Conservation (phyloP, 306 rosid genomes). For the Dalbergia cochinchinensis region DNA sequence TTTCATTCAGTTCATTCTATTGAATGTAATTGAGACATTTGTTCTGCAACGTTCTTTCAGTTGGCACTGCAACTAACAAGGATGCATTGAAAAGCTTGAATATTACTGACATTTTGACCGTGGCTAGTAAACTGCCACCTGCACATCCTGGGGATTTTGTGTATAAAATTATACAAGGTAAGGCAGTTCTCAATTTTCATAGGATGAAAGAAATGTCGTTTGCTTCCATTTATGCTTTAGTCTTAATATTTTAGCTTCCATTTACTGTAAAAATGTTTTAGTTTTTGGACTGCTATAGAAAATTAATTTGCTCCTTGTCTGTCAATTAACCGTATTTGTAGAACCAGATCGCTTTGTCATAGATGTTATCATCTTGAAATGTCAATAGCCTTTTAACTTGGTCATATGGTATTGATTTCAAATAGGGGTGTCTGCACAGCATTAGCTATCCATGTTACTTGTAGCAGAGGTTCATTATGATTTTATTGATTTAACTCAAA, state of each 20-base stretch:
- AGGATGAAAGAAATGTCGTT: constrained; percentile 7
- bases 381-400: constrained; percentile 37
- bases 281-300: not conserved
- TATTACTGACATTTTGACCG: constrained; percentile 76
- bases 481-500: constrained; percentile 33
- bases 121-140: constrained; percentile 62
- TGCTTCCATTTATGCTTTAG: no score
- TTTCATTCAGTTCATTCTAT: constrained; percentile 21
- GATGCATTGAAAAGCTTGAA: constrained; percentile 61
- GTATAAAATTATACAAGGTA: constrained; percentile 70
- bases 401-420: constrained; percentile 2
- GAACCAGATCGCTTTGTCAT: constrained; percentile 7
- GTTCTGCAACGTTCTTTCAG: constrained; percentile 42
- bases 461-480: constrained; percentile 10
- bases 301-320: constrained; percentile 6
- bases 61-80: constrained; percentile 71
- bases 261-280: constrained; percentile 26
- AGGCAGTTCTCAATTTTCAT: constrained; percentile 31
- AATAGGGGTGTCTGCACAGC: not conserved
- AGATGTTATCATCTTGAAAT: constrained; percentile 25
- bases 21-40: not conserved
- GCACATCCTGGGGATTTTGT: constrained; percentile 66
- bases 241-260: not conserved
- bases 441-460: constrained; percentile 25
- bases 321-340: not conserved